Base-by-base conservation (phyloP, 2,329 filamentous ascomycete species). In the Trichoderma afroharzianum region DNA sequence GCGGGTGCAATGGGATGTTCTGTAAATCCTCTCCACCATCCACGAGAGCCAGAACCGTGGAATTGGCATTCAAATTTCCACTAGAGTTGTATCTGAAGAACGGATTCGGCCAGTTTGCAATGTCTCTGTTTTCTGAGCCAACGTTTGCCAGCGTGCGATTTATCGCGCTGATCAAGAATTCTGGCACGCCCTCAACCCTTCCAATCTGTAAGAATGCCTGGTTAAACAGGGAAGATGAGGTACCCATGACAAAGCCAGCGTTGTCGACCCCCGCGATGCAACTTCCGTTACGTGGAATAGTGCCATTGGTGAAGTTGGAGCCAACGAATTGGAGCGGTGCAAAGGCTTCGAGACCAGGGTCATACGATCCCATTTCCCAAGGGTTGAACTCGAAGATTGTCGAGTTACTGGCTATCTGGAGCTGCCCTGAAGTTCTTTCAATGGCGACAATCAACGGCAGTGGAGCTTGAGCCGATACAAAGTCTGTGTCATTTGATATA, bases 191-290 rank as follows among this genome's bases (percentile, higher is more conserved):
- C 26, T 81, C 80, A 11, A 80, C 77, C 6, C 79, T 76, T 43
- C 79, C 80, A 70, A 95, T 83, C 12, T 88, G 82, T 3, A 94
- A 84, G 21, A 97, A 82, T 76, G 93, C 88, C 76, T 90, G 85
- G 82, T 97, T 97, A 86, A 97, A 97, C 2, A 97, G 85, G 0
- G 92, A 92, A 1, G 91, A 93, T 26, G 91, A 94, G 0, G 94
- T 97, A 64, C 94, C 94, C 89, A 97, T 94, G 30, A 97, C 84
- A 78, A 88, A 97, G 7, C 93, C 93, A 28, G 88, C 88, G 76
- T 94, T 94, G 81, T 97, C 95, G 74, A 94, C 94, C 1, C 95
- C 95, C 8, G 87, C 85, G 18, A 97, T 86, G 77, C 95, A 97
- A 32, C 82, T 79, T 57, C 87, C 86, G 70, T 85, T 79, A 12